Conservation (phyloP, 176 grass and related monocot genomes). For the Eragrostis curvula region DNA sequence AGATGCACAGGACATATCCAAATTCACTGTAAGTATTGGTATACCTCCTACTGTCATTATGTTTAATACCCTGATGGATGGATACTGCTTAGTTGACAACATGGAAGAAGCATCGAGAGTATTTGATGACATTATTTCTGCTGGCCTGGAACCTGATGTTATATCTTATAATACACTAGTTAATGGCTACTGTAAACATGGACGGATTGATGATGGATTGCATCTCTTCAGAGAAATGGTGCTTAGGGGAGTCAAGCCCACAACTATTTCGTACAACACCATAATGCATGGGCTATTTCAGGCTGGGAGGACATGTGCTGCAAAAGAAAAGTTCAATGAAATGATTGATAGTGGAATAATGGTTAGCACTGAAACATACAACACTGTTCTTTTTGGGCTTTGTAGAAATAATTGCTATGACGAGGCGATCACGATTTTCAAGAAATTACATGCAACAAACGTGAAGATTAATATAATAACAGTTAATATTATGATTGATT, state of each 20-base stretch:
- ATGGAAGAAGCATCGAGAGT: background rate
- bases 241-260: background rate
- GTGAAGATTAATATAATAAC: background rate
- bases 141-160: background rate
- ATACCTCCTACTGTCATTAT: conserved; percentile 7
- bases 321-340: background rate
- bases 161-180: background rate
- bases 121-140: background rate
- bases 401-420: background rate
- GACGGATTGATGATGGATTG: background rate
- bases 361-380: background rate
- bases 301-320: background rate
- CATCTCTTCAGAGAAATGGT: background rate
- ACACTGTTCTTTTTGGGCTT: background rate
- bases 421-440: background rate
- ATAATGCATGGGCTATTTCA: conserved; percentile 20
- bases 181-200: conserved; percentile 1
- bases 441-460: background rate
- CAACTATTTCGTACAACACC: background rate
- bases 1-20: conserved; percentile 23
- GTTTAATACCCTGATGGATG: background rate
- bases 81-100: conserved; percentile 2
- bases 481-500: conserved; percentile 2
- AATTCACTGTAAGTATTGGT: conserved; percentile 22
- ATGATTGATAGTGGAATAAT: background rate